Evolutionary conservation across 805 yeast species (phyloP).

Genomic region (Sugiyamaella chiloensis): DNA sequence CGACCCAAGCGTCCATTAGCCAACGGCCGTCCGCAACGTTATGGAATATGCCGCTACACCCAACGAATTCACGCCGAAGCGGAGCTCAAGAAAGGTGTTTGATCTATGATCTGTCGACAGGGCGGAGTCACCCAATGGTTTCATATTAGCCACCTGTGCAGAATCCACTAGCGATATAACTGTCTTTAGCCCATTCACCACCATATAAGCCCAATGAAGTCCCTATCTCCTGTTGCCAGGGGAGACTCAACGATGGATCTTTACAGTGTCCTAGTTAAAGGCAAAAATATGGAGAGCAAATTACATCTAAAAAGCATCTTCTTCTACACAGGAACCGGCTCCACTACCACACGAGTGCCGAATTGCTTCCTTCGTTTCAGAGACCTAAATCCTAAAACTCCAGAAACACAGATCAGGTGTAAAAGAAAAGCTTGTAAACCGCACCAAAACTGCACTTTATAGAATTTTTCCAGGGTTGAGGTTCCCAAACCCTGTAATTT

Average conservation of each 20-base stretch:
- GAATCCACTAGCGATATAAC: conserved; percentile 14
- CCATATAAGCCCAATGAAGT: conserved; percentile 22
- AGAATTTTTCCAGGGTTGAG: conserved; percentile 4
- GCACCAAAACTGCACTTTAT: neutral
- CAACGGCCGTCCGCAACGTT: conserved; percentile 94
- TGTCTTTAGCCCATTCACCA: conserved; percentile 9
- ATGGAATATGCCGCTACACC: conserved; percentile 98
- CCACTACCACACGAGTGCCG: conserved; percentile 38
- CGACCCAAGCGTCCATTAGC: conserved; percentile 97
- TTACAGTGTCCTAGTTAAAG: conserved; percentile 18
- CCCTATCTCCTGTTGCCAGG: conserved; percentile 27
- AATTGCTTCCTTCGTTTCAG: conserved; percentile 29
- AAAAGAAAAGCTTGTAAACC: conserved; percentile 13
- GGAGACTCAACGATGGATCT: conserved; percentile 25
- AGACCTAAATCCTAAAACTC: conserved; percentile 18
- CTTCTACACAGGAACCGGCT: conserved; percentile 17
- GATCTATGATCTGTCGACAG: conserved; percentile 95
- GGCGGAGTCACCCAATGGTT: conserved; percentile 43
- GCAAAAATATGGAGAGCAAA: conserved; percentile 4
- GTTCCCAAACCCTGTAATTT: conserved; percentile 1
- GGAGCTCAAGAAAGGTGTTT: conserved; percentile 49
- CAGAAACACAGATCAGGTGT: conserved; percentile 21
- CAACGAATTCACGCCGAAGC: conserved; percentile 51
- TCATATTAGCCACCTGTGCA: conserved; percentile 21
- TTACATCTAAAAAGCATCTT: conserved; percentile 1